Base-by-base conservation (phyloP, 2,329 filamentous ascomycete genomes). In the Tolypocladium sp. region DNA sequence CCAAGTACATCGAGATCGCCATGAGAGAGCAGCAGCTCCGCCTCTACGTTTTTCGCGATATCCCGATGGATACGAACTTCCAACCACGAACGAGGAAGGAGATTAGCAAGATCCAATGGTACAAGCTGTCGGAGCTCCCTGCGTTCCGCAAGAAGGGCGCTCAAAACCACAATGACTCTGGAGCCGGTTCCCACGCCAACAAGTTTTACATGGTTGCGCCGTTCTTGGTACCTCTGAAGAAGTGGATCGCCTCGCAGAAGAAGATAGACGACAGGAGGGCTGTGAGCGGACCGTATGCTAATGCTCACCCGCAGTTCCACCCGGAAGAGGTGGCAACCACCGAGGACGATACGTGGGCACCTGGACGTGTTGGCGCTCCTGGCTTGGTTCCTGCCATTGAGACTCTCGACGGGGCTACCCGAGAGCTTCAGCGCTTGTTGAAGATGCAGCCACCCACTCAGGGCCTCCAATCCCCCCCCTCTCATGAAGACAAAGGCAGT, bases 171-270 rank as follows among this genome's bases (percentile, higher is more conserved):
- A 81, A 84, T 53, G 81, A 87, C 56, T 79, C 82, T 15, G 74
- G 76, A 37, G 74, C 84, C 15, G 76, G 77, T 17, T 74, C 80
- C 3, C 90, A 88, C 65, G 86, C 86, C 46, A 92, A 90, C 72
- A 97, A 93, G 69, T 97, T 97, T 71, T 99, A 97, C 75, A 97
- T 97, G 91, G 94, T 99, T 22, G 92, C 92, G 0, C 92, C 93
- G 0, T 99, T 99, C 70, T 79, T 97, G 58, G 86, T 86, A 1
- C 89, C 86, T 7, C 75, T 99, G 55, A 92, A 91, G 73, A 91
- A 91, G 71, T 97, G 92, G 92, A 91, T 97, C 54, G 78, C 85
- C n/a, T 84, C 88, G 63, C 91, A 96, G 74, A 88, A 85, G 77
- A 92, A 88, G 74, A 79, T 82, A n/a, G 89, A 90, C 65, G 77